phyloP scores from a whole-genome alignment of 352 stramenopile species.

The Globisporangium yorkense region DNA sequence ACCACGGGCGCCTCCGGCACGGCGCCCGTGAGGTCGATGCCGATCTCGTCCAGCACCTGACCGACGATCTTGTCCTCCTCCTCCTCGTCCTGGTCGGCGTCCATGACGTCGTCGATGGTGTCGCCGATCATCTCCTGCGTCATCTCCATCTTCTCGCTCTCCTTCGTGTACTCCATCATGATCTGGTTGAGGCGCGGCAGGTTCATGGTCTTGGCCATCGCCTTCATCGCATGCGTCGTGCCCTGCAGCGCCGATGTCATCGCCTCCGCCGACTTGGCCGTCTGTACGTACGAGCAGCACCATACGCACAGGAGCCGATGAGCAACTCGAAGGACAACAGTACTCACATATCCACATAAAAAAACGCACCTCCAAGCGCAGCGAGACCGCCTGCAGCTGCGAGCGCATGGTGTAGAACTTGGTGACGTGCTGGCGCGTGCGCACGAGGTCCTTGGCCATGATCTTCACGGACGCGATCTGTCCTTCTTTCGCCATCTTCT shows the following conservation, averaged over 20 bases:
- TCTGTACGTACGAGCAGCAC: constrained; percentile 37
- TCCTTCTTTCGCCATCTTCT: constrained; percentile 95
- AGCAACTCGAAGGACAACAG: background rate
- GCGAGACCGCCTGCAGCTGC: constrained; percentile 93
- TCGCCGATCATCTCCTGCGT: constrained; percentile 98
- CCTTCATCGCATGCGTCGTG: constrained; percentile 80
- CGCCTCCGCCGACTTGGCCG: constrained; percentile 94
- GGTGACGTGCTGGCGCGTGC: constrained; percentile 94
- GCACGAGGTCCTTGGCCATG: constrained; percentile 95
- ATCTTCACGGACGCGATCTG: constrained; percentile 97
- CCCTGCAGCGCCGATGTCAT: constrained; percentile 88
- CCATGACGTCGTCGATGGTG: constrained; percentile 96
- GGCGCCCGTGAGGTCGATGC: constrained; percentile 90
- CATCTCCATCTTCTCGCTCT: constrained; percentile 98
- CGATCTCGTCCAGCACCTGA: constrained; percentile 97
- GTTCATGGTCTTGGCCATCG: constrained; percentile 95
- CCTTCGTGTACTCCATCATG: constrained; percentile 97
- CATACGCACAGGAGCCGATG: constrained; percentile 1
- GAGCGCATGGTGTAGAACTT: constrained; percentile 98
- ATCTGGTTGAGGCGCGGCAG: constrained; percentile 95
- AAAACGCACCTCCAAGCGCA: constrained; percentile 77
- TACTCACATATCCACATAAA: background rate
- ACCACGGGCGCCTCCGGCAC: constrained; percentile 87
- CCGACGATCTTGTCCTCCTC: constrained; percentile 95
- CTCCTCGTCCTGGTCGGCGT: constrained; percentile 93